These are phyloP conservation scores for Phytophthora podocarpi DNA, from an alignment of 352 stramenopile species.

Conservation along the genomic window DNA sequence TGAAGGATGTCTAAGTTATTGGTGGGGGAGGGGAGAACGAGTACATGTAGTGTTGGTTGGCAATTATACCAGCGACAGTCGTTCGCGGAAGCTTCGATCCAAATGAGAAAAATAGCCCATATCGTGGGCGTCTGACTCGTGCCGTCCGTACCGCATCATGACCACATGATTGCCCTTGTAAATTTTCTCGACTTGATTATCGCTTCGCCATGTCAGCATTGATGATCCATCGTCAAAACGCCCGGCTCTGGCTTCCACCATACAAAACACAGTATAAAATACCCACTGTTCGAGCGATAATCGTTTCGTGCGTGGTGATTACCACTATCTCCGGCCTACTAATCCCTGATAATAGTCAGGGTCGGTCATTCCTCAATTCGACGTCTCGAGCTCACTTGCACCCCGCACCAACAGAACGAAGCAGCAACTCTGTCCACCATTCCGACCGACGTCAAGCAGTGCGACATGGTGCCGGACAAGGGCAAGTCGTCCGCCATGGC, in stretches of 20 bases:
- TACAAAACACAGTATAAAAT: not conserved
- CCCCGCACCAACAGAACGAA: not conserved
- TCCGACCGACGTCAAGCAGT: slow-evolving; percentile 3
- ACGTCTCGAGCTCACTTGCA: slow-evolving; percentile 1
- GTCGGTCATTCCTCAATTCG: slow-evolving; percentile 26
- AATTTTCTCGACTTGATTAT: slow-evolving; percentile 24
- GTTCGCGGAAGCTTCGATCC: too few species aligned
- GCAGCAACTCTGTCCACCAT: slow-evolving; percentile 1
- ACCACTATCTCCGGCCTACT: not conserved
- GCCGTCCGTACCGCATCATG: not conserved
- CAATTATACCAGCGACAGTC: too few species aligned
- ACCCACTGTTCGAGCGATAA: too few species aligned
- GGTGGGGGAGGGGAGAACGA: too few species aligned
- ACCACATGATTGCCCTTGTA: not conserved
- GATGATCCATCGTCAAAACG: slow-evolving; percentile 14
- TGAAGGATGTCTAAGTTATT: too few species aligned
- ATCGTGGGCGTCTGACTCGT: too few species aligned
- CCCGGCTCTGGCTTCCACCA: slow-evolving; percentile 1
- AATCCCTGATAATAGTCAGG: too few species aligned
- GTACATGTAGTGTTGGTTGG: too few species aligned
- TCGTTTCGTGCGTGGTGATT: slow-evolving; percentile 17
- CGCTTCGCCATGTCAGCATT: not conserved
- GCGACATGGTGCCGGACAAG: slow-evolving; percentile 20
- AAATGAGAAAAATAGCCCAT: not conserved
- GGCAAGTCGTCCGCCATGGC: slow-evolving; percentile 1